A percentile compares a stretch with the other conserved stretches of the same genome.
Conservation (phyloP, 192 early-diverging fungal genomes). For the Physocladia obscura region DNA sequence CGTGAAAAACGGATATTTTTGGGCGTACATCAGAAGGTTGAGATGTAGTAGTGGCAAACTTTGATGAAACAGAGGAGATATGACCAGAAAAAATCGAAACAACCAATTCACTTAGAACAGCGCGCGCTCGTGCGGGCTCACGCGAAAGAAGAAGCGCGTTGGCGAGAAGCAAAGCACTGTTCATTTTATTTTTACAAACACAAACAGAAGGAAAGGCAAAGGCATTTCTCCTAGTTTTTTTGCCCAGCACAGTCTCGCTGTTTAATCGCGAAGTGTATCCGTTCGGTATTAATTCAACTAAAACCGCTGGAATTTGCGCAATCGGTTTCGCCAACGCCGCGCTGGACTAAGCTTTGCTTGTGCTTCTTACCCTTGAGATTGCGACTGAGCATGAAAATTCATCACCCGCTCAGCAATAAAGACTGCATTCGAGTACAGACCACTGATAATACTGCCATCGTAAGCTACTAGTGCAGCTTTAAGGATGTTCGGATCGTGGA, state of each 20-base stretch:
- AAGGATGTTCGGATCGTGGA: too few species aligned
- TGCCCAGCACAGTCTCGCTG: too few species aligned
- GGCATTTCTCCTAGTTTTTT: too few species aligned
- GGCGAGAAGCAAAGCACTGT: neutral
- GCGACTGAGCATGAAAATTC: neutral
- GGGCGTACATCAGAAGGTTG: neutral
- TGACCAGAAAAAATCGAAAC: neutral
- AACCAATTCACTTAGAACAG: neutral
- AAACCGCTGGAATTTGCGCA: too few species aligned
- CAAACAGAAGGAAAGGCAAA: neutral
- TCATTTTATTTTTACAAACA: too few species aligned
- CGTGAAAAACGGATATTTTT: neutral
- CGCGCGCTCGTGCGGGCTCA: neutral
- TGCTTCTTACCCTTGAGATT: neutral
- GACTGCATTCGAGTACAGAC: slow-evolving; percentile 35
- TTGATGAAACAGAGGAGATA: neutral
- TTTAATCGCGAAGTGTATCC: too few species aligned
- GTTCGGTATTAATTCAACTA: too few species aligned
- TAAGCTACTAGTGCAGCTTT: slow-evolving; percentile 1
- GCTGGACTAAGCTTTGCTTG: neutral
- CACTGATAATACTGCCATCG: slow-evolving; percentile 11
- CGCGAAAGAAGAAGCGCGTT: slow-evolving; percentile 2
- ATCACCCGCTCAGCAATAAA: slow-evolving; percentile 45
- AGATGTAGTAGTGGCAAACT: neutral
- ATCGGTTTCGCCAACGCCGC: neutral